Base-by-base conservation (phyloP, 192 early-diverging fungal species). In the Coemansia furcata region DNA sequence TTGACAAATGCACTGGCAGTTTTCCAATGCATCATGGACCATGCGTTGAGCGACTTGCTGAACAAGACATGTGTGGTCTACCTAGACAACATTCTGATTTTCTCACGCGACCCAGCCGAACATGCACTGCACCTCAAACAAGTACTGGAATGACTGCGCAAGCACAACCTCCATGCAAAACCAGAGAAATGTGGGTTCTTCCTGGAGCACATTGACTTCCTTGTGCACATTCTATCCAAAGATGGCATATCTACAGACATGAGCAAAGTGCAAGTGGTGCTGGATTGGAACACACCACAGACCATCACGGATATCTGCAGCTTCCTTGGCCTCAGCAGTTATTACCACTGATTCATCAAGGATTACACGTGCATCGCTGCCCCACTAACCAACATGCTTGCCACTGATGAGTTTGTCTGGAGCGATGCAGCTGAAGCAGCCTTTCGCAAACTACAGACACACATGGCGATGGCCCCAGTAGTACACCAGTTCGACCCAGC, bases 401-500 rank as follows among this genome's bases (percentile, higher is more conserved):
- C 49, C 36, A 9, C 46, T 55, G 29, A 30, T 2, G 43, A 58
- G n/a, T 67, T 67, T 3, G 42, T 35, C 32, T 67, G 66, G 57
- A 37, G 10, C 4, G 12, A 0, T 2, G 43, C n/a, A 3, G 66
- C 43, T 3, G 9, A 46, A 1, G 11, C 7, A 0, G 55, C 66
- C 0, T 67, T 67, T 6, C n/a, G 3, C 1, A n/a, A 33, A 11
- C 30, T 67, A 0, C 43, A 60, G 33, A 4, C 35, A 2, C 40
- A 30, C 1, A 5, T 67, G 14, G 14, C 58, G 1, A 35, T 33
- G 2, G 64, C 40, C 8, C 62, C 62, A 4, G 26, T 64, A 0
- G 23, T 71, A 5, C 46, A 43, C 6, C 58, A 61, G 5, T 73
- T 73, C 43, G 65, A 73, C 43, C 71, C 50, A 35, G 6, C 15